Percentiles rank a stretch among this genome's conserved stretches.
Conservation (phyloP, 169 alveolate species). For the Perkinsus chesapeaki region DNA sequence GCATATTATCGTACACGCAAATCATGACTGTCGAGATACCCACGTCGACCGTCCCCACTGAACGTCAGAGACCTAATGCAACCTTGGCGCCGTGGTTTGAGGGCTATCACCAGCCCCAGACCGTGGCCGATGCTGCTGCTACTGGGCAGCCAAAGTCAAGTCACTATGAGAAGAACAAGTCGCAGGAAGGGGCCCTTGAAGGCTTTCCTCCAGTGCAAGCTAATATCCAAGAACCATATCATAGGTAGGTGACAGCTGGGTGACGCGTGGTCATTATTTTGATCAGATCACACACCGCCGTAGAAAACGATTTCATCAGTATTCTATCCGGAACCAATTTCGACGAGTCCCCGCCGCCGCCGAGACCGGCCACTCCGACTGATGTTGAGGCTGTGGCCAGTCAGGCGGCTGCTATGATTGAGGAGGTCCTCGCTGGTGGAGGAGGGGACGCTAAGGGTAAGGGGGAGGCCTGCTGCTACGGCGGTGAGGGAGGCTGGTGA, state of each 20-base stretch:
- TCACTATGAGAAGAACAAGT: background rate
- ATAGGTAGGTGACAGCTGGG: background rate
- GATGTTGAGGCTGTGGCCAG: background rate
- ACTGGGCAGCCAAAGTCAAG: background rate
- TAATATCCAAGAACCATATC: background rate
- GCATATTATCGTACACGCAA: background rate
- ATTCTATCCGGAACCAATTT: background rate
- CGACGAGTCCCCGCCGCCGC: background rate
- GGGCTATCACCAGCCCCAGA: background rate
- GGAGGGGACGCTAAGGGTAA: background rate
- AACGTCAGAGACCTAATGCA: background rate
- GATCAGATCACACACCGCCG: too few relatives aligned
- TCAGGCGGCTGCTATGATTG: background rate
- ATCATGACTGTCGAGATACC: background rate
- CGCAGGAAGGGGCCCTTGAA: background rate
- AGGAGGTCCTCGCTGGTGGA: background rate
- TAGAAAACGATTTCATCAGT: background rate
- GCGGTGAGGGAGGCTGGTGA: background rate
- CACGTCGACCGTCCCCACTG: background rate
- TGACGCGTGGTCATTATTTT: background rate
- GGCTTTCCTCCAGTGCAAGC: background rate
- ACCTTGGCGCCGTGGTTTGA: background rate
- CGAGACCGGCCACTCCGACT: background rate
- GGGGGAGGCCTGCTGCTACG: background rate
- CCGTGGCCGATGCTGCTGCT: background rate